phyloP scores from a whole-genome alignment of 108 stramenopile species.

The Cyclostephanos invisitatus region DNA sequence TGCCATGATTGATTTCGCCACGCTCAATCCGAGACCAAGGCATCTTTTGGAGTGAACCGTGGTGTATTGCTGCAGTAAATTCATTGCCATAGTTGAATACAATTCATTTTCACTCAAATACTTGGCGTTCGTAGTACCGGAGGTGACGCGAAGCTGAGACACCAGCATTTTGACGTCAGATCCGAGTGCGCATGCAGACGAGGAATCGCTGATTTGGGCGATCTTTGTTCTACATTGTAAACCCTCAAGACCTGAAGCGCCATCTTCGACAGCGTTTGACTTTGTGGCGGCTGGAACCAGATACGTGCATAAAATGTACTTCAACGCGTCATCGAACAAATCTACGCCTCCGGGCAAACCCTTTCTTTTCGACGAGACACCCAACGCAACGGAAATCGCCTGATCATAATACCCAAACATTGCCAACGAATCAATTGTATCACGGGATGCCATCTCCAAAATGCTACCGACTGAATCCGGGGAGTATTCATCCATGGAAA shows the following conservation, averaged over 20 bases:
- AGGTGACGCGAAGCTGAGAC: slow-evolving; percentile 5
- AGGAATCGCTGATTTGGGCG: slow-evolving; percentile 42
- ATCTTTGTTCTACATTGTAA: slow-evolving; percentile 40
- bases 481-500: slow-evolving; percentile 57
- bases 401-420: slow-evolving; percentile 66
- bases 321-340: slow-evolving; percentile 60
- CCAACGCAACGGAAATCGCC: slow-evolving; percentile 59
- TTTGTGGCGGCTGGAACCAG: slow-evolving; percentile 58
- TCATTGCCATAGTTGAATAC: slow-evolving; percentile 44
- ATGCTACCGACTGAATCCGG: slow-evolving; percentile 44
- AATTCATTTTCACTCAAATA: slow-evolving; percentile 23
- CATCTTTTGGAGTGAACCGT: slow-evolving; percentile 51
- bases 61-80: slow-evolving; percentile 55
- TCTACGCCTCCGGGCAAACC: slow-evolving; percentile 57
- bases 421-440: slow-evolving; percentile 61
- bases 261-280: not conserved
- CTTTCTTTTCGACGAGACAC: slow-evolving; percentile 37
- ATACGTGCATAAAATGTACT: slow-evolving; percentile 56
- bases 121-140: slow-evolving; percentile 20
- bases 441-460: slow-evolving; percentile 28
- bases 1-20: slow-evolving; percentile 59
- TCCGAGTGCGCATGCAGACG: slow-evolving; percentile 28
- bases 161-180: not conserved
- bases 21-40: slow-evolving; percentile 58
- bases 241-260: slow-evolving; percentile 11